Conservation (phyloP, 192 early-diverging fungal species). For the Coemansia sp. region DNA sequence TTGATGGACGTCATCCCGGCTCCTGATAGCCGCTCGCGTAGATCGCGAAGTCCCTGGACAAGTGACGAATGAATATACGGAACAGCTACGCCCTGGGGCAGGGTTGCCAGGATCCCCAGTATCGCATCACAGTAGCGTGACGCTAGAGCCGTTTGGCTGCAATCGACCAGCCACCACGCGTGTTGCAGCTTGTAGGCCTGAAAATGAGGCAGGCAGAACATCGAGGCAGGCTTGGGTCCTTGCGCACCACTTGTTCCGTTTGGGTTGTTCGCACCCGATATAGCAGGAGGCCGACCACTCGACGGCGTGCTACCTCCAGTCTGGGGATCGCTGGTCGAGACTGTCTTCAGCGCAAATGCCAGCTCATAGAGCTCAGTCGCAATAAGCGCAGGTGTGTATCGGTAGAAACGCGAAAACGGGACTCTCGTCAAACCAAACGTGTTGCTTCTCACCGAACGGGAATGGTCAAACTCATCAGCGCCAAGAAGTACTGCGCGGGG, state of each 20-base stretch:
- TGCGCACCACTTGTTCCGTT: neutral
- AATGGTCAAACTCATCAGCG: conserved; percentile 41
- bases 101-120: conserved; percentile 65
- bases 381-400: conserved; percentile 61
- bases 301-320: neutral
- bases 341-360: conserved; percentile 57
- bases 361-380: conserved; percentile 86
- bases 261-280: neutral
- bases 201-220: conserved; percentile 72
- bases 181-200: conserved; percentile 86
- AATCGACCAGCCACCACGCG: conserved; percentile 79
- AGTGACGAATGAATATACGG: conserved; percentile 78
- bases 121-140: conserved; percentile 76
- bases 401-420: conserved; percentile 53
- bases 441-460: conserved; percentile 2
- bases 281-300: neutral
- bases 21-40: conserved; percentile 66
- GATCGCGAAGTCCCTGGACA: conserved; percentile 67
- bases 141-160: conserved; percentile 72
- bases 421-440: conserved; percentile 3
- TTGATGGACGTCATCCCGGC: conserved; percentile 40
- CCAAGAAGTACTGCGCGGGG: conserved; percentile 72
- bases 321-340: conserved; percentile 45
- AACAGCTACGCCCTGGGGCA: conserved; percentile 63
- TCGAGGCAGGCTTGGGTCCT: conserved; percentile 8